Conservation (phyloP, 176 grass and related monocot species). For the Poa pratensis region DNA sequence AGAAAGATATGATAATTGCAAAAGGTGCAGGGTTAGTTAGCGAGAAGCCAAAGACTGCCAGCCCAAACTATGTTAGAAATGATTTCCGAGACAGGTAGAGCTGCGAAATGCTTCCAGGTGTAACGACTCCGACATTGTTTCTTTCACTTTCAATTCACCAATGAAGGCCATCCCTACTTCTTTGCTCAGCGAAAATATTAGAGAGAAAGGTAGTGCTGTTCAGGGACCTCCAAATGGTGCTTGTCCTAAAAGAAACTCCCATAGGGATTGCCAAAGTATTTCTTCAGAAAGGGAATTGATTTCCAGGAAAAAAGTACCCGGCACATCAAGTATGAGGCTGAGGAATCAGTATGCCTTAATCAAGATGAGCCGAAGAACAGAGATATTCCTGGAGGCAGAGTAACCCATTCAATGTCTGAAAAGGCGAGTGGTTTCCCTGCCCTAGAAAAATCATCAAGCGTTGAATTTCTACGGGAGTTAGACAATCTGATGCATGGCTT, state of each 20-base stretch:
- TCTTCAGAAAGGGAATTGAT: slow-evolving; percentile 9
- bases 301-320: slow-evolving; percentile 26
- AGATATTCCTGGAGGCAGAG: slow-evolving; percentile 4
- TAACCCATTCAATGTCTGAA: background rate
- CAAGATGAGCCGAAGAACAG: slow-evolving; percentile 26
- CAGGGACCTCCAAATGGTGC: slow-evolving; percentile 40
- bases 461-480: slow-evolving; percentile 23
- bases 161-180: slow-evolving; percentile 35
- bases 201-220: slow-evolving; percentile 35
- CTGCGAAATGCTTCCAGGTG: slow-evolving; percentile 27
- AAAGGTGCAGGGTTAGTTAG: slow-evolving; percentile 53
- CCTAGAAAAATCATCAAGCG: background rate
- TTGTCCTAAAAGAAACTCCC: slow-evolving; percentile 28
- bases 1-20: slow-evolving; percentile 57
- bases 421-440: background rate
- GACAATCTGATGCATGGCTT: slow-evolving; percentile 13
- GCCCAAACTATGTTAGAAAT: slow-evolving; percentile 21
- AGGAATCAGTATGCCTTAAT: slow-evolving; percentile 23
- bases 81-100: slow-evolving; percentile 31
- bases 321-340: slow-evolving; percentile 16
- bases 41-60: slow-evolving; percentile 46
- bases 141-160: slow-evolving; percentile 59
- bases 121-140: slow-evolving; percentile 44
- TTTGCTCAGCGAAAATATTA: slow-evolving; percentile 25
- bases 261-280: slow-evolving; percentile 9